These are phyloP conservation scores for Ceratocystis diversiconidia DNA, from an alignment of 2,329 filamentous ascomycete genomes.

Conservation along the genomic window DNA sequence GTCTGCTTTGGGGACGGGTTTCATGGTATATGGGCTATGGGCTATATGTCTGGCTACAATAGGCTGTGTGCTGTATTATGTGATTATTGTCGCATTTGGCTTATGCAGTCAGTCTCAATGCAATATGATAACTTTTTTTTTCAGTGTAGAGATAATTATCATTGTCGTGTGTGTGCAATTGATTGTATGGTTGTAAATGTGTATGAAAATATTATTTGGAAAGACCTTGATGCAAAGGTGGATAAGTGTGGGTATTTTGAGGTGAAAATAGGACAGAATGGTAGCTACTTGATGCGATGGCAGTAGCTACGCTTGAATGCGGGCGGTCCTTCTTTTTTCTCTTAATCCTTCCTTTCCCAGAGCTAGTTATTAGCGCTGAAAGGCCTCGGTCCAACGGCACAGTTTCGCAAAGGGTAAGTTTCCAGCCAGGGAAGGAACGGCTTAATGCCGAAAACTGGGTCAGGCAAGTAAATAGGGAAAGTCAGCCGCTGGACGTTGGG, in stretches of 20 bases:
- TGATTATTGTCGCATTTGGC: background rate
- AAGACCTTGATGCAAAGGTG: no score
- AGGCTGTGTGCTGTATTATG: background rate
- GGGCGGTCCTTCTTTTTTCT: background rate
- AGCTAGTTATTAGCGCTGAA: background rate
- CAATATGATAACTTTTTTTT: no score
- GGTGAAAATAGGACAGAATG: background rate
- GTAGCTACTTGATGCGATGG: background rate
- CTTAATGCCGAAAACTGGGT: slow-evolving; percentile 12
- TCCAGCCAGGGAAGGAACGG: background rate
- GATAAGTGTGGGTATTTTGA: no score
- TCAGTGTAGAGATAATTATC: no score
- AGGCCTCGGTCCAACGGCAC: slow-evolving; percentile 11
- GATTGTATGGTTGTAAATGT: no score
- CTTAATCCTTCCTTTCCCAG: slow-evolving; percentile 1
- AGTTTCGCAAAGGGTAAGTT: background rate
- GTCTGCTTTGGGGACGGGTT: background rate
- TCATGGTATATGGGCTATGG: background rate
- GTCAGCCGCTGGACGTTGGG: background rate
- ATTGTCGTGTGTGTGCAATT: no score
- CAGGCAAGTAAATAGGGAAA: background rate
- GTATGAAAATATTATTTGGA: no score
- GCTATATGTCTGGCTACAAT: background rate
- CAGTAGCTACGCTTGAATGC: background rate
- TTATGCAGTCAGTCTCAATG: background rate